A percentile compares a stretch with the other conserved stretches of the same genome.
phyloP scores from a whole-genome alignment of 495 filamentous ascomycete species.

The Chaetomium cochliodes region DNA sequence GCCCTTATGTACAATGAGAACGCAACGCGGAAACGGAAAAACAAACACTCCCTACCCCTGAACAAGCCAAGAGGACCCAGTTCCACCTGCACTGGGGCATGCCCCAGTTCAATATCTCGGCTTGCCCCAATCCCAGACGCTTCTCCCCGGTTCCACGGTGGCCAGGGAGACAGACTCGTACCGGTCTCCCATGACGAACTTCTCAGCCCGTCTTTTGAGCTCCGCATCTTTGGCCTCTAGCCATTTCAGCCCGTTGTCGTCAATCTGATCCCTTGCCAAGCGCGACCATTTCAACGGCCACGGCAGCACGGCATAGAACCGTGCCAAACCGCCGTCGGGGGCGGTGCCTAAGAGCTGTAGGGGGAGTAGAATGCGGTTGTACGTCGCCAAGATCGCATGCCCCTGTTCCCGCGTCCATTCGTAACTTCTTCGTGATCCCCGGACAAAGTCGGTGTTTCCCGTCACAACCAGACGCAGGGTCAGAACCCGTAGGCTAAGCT shows the following conservation, averaged over 20 bases:
- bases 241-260: not conserved
- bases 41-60: too few relatives aligned
- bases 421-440: not conserved
- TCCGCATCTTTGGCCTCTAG: not conserved
- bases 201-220: constrained; percentile 3
- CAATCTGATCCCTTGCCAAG: not conserved
- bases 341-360: not conserved
- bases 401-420: not conserved
- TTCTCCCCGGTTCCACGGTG: not conserved
- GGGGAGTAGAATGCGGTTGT: not conserved
- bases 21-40: too few relatives aligned
- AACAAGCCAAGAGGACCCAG: too few relatives aligned
- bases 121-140: not conserved
- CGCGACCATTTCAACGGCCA: constrained; percentile 2
- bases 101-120: too few relatives aligned
- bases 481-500: constrained; percentile 12
- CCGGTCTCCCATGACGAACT: constrained; percentile 7
- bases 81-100: too few relatives aligned
- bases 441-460: not conserved
- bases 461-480: constrained; percentile 13
- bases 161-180: not conserved
- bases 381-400: not conserved
- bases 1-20: too few relatives aligned
- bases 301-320: not conserved
- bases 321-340: not conserved